A percentile compares a stretch with the other conserved stretches of the same genome.
Evolutionary conservation across 2,329 filamentous ascomycete species (phyloP).

Genomic region (Cladosporium sp.): DNA sequence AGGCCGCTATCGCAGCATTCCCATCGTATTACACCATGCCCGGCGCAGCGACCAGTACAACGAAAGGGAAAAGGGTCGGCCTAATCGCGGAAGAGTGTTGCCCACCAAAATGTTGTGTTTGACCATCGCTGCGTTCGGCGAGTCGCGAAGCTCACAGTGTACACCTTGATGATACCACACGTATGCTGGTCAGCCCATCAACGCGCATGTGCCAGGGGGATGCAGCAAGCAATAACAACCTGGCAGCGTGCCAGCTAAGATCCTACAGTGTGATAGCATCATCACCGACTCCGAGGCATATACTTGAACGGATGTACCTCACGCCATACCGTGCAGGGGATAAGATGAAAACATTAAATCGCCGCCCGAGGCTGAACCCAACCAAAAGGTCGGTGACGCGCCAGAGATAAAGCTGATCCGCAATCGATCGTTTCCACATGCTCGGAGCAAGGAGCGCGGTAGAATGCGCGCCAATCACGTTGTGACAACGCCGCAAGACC

Average conservation of each 20-base stretch:
- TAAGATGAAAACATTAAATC: not conserved
- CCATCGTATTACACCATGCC: not conserved
- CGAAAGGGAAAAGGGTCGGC: constrained; percentile 1
- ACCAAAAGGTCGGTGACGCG: not conserved
- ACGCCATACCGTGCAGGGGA: not conserved
- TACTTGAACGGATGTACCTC: not conserved
- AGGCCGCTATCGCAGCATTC: constrained; percentile 8
- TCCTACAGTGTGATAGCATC: not conserved
- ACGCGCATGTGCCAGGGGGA: not conserved
- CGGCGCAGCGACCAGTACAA: not conserved
- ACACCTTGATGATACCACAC: not conserved
- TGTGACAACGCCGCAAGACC: not conserved
- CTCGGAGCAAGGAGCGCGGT: not conserved
- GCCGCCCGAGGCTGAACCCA: constrained; percentile 10
- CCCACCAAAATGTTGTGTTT: not conserved
- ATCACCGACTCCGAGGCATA: not conserved
- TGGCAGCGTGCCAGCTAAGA: not conserved
- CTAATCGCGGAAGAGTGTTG: constrained; percentile 1
- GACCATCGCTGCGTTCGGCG: not conserved
- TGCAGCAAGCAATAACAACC: not conserved
- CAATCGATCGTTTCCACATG: not conserved
- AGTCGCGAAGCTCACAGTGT: not conserved
- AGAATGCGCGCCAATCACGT: constrained; percentile 10
- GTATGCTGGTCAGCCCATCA: not conserved
- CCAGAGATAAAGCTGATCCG: not conserved